These are phyloP conservation scores for Lasiodiplodia sp. DNA, from an alignment of 2,329 filamentous ascomycete species.

Conservation along the genomic window DNA sequence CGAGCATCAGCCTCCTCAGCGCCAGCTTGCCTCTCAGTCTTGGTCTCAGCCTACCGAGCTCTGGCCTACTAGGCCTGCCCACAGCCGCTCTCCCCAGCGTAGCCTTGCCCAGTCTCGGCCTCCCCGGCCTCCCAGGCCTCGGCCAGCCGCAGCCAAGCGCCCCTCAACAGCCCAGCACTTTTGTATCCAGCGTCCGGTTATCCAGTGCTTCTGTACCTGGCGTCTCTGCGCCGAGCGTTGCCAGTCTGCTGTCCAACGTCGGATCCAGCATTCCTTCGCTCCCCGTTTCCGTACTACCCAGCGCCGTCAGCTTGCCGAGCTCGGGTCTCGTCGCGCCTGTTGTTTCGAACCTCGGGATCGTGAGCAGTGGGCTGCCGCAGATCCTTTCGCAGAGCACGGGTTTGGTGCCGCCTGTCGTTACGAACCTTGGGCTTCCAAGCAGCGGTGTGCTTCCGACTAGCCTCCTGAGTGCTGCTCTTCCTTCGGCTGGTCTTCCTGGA, in stretches of 20 bases:
- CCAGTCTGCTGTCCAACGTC: background rate
- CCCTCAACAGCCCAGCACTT: background rate
- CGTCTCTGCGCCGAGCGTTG: background rate
- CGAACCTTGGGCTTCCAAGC: no score
- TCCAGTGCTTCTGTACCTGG: background rate
- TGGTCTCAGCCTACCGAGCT: no score
- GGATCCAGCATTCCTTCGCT: background rate
- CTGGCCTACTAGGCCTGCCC: no score
- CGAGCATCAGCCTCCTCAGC: background rate
- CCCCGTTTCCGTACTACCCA: background rate
- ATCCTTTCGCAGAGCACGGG: no score
- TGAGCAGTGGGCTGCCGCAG: no score
- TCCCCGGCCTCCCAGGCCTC: background rate
- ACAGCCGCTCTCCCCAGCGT: no score
- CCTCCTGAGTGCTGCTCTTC: background rate
- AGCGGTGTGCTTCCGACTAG: background rate
- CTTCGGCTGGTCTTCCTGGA: background rate
- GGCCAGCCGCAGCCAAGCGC: background rate
- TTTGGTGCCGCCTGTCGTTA: no score
- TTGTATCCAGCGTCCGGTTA: background rate
- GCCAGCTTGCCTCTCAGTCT: no score
- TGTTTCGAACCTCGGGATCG: no score
- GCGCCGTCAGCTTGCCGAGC: background rate
- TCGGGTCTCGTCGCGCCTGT: no score
- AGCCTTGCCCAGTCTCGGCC: background rate